A percentile compares a stretch with the other conserved stretches of the same genome.
These are phyloP conservation scores for Colletotrichum limetticola DNA, from an alignment of 2,329 filamentous ascomycete genomes.

Conservation along the genomic window DNA sequence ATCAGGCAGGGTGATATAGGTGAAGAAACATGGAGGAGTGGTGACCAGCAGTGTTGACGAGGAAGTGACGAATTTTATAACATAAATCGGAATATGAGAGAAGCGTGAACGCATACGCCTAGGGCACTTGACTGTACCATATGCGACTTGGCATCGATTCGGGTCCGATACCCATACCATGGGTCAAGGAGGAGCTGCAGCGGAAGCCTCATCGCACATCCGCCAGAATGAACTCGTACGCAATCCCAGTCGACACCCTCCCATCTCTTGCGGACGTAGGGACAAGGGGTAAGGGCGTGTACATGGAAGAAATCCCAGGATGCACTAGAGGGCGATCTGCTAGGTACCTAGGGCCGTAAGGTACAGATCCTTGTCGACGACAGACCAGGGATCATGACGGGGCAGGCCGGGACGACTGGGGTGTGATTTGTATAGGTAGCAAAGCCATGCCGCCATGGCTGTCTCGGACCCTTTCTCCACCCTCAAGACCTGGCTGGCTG, in stretches of 20 bases:
- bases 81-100: constrained; percentile 20
- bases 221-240: constrained; percentile 25
- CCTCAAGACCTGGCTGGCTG: not conserved
- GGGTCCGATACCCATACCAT: constrained; percentile 32
- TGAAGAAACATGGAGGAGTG: not conserved
- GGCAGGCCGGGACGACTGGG: constrained; percentile 26
- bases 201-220: constrained; percentile 29
- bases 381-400: constrained; percentile 26
- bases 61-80: constrained; percentile 32
- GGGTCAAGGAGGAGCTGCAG: constrained; percentile 28
- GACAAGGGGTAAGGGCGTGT: constrained; percentile 21
- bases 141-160: constrained; percentile 28
- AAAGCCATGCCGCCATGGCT: constrained; percentile 21
- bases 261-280: constrained; percentile 31
- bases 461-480: constrained; percentile 35
- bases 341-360: constrained; percentile 31
- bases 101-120: constrained; percentile 2
- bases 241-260: constrained; percentile 28
- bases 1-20: not conserved
- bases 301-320: constrained; percentile 16
- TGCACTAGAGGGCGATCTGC: constrained; percentile 22
- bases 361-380: constrained; percentile 10
- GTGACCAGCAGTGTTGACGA: not conserved
- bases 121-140: constrained; percentile 3
- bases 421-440: constrained; percentile 2